Conservation (phyloP, 2,329 filamentous ascomycete genomes). For the Mycocentrospora acerina region DNA sequence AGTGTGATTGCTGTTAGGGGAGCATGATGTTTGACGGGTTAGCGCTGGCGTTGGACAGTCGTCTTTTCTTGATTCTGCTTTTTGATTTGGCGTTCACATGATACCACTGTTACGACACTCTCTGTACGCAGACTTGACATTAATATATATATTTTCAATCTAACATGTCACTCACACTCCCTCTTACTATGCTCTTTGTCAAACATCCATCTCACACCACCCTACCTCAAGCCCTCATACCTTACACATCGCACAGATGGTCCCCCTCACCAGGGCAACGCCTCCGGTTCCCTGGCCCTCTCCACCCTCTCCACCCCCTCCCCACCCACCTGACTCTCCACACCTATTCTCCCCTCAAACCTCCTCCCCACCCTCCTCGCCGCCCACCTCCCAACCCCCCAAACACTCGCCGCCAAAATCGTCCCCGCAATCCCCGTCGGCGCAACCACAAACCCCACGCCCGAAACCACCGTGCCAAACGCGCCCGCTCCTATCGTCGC, state of each 20-base stretch:
- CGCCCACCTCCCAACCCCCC: slow-evolving; percentile 43
- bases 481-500: slow-evolving; percentile 43
- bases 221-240: too few species aligned
- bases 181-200: too few species aligned
- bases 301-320: slow-evolving; percentile 19
- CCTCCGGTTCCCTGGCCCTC: slow-evolving; percentile 13
- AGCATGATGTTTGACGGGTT: neutral
- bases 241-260: too few species aligned
- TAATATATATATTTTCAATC: too few species aligned
- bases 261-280: slow-evolving; percentile 27
- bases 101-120: neutral
- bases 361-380: slow-evolving; percentile 35
- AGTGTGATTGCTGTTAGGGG: slow-evolving; percentile 1
- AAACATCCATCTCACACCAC: too few species aligned
- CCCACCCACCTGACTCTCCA: slow-evolving; percentile 21
- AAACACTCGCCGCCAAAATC: slow-evolving; percentile 39
- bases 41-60: slow-evolving; percentile 11
- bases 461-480: slow-evolving; percentile 40
- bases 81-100: slow-evolving; percentile 1
- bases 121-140: too few species aligned
- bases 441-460: slow-evolving; percentile 46
- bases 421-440: slow-evolving; percentile 45
- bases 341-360: too few species aligned
- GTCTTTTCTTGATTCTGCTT: neutral
- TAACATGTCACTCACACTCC: too few species aligned